These are phyloP conservation scores for Sugiyamaella grinbergsii DNA, from an alignment of 1,139 yeast species.

Conservation along the genomic window DNA sequence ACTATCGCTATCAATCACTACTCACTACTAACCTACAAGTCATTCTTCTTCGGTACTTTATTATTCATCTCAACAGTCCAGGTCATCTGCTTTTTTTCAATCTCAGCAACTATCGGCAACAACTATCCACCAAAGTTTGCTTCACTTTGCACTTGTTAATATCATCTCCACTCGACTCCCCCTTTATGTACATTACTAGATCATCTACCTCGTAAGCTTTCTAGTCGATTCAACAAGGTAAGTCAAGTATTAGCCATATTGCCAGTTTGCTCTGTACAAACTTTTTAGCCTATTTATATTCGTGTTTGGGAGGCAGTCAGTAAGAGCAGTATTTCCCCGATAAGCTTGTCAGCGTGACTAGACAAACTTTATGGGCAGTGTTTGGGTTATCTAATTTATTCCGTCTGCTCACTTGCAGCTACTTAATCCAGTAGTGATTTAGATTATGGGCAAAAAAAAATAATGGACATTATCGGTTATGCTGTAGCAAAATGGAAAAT, in stretches of 20 bases:
- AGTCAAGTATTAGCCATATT: constrained; percentile 2
- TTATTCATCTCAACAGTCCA: no score
- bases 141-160: no score
- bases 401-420: constrained; percentile 2
- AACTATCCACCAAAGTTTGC: no score
- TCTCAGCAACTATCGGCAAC: no score
- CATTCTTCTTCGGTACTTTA: no score
- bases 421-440: neutral
- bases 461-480: constrained; percentile 6
- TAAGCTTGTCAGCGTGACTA: neutral
- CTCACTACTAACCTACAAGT: no score
- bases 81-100: no score
- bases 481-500: neutral
- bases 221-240: constrained; percentile 6
- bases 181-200: neutral
- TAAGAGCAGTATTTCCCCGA: neutral
- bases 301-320: neutral
- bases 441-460: constrained; percentile 1
- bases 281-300: constrained; percentile 7
- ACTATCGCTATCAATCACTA: no score
- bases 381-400: constrained; percentile 9
- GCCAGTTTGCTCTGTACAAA: neutral
- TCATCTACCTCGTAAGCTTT: neutral
- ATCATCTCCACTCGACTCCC: no score
- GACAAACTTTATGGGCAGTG: neutral